Evolutionary conservation across 805 yeast species (phyloP).

Genomic region (Metschnikowia lachancei): DNA sequence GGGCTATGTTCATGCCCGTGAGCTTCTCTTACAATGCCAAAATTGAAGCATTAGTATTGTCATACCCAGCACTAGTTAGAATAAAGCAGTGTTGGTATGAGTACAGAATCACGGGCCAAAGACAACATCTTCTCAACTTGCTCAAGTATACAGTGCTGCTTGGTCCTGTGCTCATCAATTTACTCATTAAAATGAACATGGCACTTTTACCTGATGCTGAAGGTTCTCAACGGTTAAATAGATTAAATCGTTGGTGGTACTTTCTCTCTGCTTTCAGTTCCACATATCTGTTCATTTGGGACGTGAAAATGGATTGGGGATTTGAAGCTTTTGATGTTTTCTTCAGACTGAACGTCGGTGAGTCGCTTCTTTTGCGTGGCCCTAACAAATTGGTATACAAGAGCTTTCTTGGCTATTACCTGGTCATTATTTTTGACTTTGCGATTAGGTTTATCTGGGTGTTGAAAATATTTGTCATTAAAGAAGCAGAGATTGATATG

Average conservation of each 20-base stretch:
- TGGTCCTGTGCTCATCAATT: slow-evolving; percentile 39
- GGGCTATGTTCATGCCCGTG: slow-evolving; percentile 36
- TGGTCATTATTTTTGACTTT: slow-evolving; percentile 60
- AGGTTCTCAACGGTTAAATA: slow-evolving; percentile 15
- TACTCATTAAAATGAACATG: slow-evolving; percentile 22
- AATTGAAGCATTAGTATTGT: slow-evolving; percentile 32
- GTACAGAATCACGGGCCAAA: slow-evolving; percentile 48
- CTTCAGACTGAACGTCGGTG: slow-evolving; percentile 14
- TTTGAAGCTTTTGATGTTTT: slow-evolving; percentile 49
- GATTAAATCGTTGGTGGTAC: slow-evolving; percentile 43
- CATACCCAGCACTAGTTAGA: slow-evolving; percentile 71
- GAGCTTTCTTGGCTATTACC: slow-evolving; percentile 43
- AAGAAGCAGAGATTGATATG: slow-evolving; percentile 24
- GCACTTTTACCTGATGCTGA: slow-evolving; percentile 8
- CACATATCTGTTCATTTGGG: slow-evolving; percentile 83
- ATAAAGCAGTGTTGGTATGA: slow-evolving; percentile 80
- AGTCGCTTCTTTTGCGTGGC: slow-evolving; percentile 19
- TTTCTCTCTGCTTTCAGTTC: slow-evolving; percentile 57
- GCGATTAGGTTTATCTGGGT: slow-evolving; percentile 76
- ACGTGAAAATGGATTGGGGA: slow-evolving; percentile 85
- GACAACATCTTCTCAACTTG: slow-evolving; percentile 64
- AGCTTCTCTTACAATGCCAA: slow-evolving; percentile 23
- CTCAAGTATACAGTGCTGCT: slow-evolving; percentile 68
- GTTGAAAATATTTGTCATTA: slow-evolving; percentile 46
- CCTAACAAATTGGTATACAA: slow-evolving; percentile 27